A percentile compares a stretch with the other conserved stretches of the same genome.
Evolutionary conservation across 1,284 basidiomycete genomes (phyloP).

Genomic region (Trichosporon sp.): DNA sequence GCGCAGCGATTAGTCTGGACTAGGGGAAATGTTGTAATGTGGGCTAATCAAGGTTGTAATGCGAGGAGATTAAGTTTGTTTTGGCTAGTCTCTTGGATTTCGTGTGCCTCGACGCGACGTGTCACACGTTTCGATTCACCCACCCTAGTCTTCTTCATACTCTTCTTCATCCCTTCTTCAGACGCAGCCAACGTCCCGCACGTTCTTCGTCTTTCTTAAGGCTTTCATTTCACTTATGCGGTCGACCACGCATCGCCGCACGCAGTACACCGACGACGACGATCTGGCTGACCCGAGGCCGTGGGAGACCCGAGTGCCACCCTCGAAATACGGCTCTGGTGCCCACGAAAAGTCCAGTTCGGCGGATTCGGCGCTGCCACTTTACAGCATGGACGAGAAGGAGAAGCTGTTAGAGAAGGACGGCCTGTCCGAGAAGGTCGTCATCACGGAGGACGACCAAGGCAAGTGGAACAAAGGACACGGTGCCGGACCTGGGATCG

Average conservation of each 20-base stretch:
- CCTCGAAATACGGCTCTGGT: conserved; percentile 34
- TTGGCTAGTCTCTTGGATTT: not conserved
- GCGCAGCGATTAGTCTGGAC: not conserved
- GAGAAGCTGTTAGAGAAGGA: conserved; percentile 10
- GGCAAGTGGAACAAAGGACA: conserved; percentile 47
- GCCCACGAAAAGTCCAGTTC: conserved; percentile 11
- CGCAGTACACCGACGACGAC: conserved; percentile 28
- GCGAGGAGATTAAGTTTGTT: not conserved
- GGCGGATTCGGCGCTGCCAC: conserved; percentile 14
- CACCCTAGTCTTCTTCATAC: not conserved
- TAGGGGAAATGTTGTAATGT: not conserved
- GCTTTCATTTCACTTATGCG: conserved; percentile 13
- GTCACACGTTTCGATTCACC: not conserved
- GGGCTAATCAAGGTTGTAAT: not conserved
- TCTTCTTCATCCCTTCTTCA: not conserved
- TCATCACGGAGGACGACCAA: conserved; percentile 31
- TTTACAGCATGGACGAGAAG: conserved; percentile 20
- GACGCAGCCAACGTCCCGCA: conserved; percentile 4
- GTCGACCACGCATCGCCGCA: conserved; percentile 24
- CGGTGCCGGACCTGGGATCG: conserved; percentile 40
- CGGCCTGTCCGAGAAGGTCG: conserved; percentile 25
- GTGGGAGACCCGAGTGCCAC: conserved; percentile 40
- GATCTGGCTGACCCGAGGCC: conserved; percentile 42
- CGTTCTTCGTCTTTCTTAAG: not conserved
- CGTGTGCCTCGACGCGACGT: conserved; percentile 1